Conservation (phyloP, 805 yeast genomes). For the Wickerhamomyces ciferrii region DNA sequence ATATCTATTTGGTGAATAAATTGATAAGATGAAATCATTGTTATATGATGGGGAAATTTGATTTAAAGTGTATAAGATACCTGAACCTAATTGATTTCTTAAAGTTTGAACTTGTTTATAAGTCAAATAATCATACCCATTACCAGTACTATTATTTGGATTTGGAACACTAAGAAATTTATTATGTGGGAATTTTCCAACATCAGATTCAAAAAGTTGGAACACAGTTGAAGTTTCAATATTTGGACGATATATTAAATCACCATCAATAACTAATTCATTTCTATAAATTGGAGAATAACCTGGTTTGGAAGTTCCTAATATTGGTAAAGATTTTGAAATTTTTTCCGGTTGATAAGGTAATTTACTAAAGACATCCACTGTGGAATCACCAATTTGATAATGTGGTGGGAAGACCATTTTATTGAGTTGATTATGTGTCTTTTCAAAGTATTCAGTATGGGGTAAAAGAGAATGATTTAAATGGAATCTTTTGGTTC, state of each 20-base stretch:
- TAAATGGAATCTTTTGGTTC: too few relatives aligned
- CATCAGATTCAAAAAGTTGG: neutral
- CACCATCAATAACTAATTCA: conserved; percentile 19
- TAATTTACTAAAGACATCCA: neutral
- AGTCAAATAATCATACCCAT: conserved; percentile 29
- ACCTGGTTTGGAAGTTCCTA: conserved; percentile 23
- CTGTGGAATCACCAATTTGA: neutral
- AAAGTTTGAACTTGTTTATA: conserved; percentile 33
- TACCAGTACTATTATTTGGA: conserved; percentile 6
- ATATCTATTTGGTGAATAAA: conserved; percentile 46
- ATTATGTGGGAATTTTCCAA: neutral
- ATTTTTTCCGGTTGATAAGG: neutral
- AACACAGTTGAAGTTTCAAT: conserved; percentile 21
- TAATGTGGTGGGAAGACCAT: neutral
- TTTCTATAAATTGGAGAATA: conserved; percentile 44
- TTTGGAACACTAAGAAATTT: neutral
- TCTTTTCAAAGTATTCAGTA: neutral
- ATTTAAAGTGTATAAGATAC: conserved; percentile 31
- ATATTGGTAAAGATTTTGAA: neutral
- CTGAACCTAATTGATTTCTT: conserved; percentile 43
- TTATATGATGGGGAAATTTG: conserved; percentile 11
- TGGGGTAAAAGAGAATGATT: too few relatives aligned
- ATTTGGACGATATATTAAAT: conserved; percentile 34
- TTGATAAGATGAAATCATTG: conserved; percentile 40
- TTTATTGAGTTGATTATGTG: neutral